phyloP scores from a whole-genome alignment of 2,329 filamentous ascomycete genomes.

The Paraphoma chrysanthemicola region DNA sequence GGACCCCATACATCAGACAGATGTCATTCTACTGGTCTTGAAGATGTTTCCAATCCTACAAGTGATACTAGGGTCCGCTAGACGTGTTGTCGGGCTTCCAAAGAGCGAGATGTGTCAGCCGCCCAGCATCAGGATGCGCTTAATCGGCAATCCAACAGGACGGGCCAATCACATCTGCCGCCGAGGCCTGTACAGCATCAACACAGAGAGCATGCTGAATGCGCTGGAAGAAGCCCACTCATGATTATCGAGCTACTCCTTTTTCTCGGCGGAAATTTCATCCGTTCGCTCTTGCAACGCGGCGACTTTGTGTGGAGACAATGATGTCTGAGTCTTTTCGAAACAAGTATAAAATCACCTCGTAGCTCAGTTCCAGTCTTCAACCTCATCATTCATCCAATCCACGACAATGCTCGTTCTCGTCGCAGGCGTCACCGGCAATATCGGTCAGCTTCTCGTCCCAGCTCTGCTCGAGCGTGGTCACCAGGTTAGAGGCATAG shows the following conservation, averaged over 20 bases:
- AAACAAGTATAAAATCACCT: neutral
- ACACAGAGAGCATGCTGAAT: no score
- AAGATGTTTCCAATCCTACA: no score
- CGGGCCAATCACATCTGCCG: neutral
- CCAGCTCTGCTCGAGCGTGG: conserved; percentile 30
- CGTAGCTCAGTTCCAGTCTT: neutral
- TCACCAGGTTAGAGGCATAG: conserved; percentile 46
- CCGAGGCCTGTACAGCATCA: neutral
- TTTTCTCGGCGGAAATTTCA: neutral
- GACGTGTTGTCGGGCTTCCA: neutral
- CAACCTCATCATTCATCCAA: neutral
- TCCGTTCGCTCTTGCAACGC: neutral
- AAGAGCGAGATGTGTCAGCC: neutral
- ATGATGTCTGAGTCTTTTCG: no score
- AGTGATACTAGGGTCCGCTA: neutral
- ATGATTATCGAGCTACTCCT: no score
- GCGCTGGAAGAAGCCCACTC: no score
- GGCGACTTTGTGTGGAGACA: neutral
- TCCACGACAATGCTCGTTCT: conserved; percentile 33
- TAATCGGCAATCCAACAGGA: neutral
- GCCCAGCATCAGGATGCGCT: neutral
- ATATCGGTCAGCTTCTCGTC: conserved; percentile 20
- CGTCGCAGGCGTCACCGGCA: neutral
- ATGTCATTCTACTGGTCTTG: no score
- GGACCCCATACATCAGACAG: no score